Percentiles rank a stretch among this genome's conserved stretches.
phyloP scores from a whole-genome alignment of 2,329 filamentous ascomycete species.

The Botryotinia narcissicola region DNA sequence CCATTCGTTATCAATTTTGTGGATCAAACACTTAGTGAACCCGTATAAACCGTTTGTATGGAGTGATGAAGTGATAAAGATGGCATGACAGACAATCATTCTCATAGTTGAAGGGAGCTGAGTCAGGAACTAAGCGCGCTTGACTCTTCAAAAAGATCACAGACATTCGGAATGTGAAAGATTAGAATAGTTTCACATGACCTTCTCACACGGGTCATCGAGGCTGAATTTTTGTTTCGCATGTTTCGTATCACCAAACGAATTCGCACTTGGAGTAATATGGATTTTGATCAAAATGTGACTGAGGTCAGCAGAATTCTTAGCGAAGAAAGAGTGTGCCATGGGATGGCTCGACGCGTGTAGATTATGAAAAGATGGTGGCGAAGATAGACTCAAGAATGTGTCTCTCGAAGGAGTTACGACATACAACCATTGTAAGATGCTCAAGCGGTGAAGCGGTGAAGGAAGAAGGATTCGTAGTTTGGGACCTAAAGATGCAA shows the following conservation, averaged over 20 bases:
- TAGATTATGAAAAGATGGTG: conserved; percentile 14
- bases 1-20: conserved; percentile 17
- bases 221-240: conserved; percentile 15
- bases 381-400: conserved; percentile 1
- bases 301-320: conserved; percentile 12
- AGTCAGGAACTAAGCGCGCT: conserved; percentile 16
- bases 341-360: neutral
- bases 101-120: neutral
- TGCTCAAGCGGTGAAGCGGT: conserved; percentile 19
- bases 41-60: conserved; percentile 11
- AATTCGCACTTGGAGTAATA: neutral
- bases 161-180: conserved; percentile 8
- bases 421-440: conserved; percentile 13
- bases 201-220: conserved; percentile 15
- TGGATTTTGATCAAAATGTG: neutral
- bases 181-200: conserved; percentile 17
- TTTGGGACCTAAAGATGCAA: conserved; percentile 9
- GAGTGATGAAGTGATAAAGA: conserved; percentile 15
- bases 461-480: conserved; percentile 14
- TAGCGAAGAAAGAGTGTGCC: neutral
- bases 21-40: conserved; percentile 8
- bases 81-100: conserved; percentile 8
- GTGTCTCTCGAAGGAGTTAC: conserved; percentile 15
- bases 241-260: conserved; percentile 4
- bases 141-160: conserved; percentile 11